Base-by-base conservation (phyloP, 2,329 filamentous ascomycete genomes). In the Colletotrichum zoysiae region DNA sequence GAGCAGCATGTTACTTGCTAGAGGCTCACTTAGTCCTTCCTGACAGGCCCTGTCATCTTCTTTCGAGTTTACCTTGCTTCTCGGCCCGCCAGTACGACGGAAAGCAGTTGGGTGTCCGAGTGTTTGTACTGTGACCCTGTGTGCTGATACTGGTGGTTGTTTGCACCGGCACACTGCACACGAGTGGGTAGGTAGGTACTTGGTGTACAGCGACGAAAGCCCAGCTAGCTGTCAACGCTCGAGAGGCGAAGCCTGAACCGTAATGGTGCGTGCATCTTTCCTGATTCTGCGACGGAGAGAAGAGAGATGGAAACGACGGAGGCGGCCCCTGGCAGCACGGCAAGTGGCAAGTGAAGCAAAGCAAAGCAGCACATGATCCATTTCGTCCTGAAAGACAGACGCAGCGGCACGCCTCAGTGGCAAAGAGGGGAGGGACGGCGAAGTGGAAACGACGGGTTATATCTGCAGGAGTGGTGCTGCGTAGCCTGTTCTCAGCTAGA, bases 51-150 rank as follows among this genome's bases (percentile, higher is more conserved):
- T 67, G 53, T 30, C 59, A 62, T 51, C 35, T 23, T 40, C 40
- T 26, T 12, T 18, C n/a, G 16, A 38, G n/a, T 30, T 40, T 62
- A n/a, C 7, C 20, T 38, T 18, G 30, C 20, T 5, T 26, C 44
- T 38, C 20, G 42, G 30, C 20, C 44, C 33, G 46, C 61, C 48
- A 6, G 2, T 51, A 18, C 50, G 1, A 30, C 50, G 14, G 50
- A 51, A 51, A 26, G 23, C 5, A 30, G 14, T 51, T 26, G 23
- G 9, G 9, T 18, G 69, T 69, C 65, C 53, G 65, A 56, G 69
- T 51, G 48, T 48, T 30, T 51, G 42, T 48, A 46, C 46, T 68
- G 65, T 53, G 51, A 61, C 63, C 57, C 23, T 51, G 48, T 55
- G 23, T 44, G 23, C 50, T 18, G 38, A 16, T 51, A 26, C 5